Base-by-base conservation (phyloP, 1,284 basidiomycete genomes). In the Ceratobasidium sp. region DNA sequence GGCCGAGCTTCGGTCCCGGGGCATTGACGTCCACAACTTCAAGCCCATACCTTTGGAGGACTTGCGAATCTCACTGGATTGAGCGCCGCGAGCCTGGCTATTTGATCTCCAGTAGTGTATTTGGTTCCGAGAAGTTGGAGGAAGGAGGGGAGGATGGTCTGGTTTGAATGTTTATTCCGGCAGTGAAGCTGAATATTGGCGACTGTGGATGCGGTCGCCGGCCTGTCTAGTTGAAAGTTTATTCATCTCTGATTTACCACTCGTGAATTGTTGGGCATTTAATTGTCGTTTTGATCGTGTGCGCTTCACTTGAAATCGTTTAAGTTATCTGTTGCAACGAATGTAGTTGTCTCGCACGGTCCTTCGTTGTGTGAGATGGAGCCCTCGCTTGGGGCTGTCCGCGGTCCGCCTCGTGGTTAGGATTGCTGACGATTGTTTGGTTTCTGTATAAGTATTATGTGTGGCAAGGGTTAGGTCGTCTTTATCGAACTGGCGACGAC, bases 11-110 rank as follows among this genome's bases (percentile, higher is more conserved):
- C 86, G 85, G 79, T 88, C 87, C 74, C 88, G 91, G 78, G 89
- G 89, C 60, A 94, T 99, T 81, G 87, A 91, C 78, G 81, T 99
- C 77, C 89, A 97, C 79, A 88, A 87, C 76, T 98, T 98, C 84
- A 89, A 89, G 78, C 93, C 93, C 79, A 95, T 96, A 90, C 94
- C 93, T 79, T 82, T 93, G 80, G 93, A 96, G 79, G 87, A 95
- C 80, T 82, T 96, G 82, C 89, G 89, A 82, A 93, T 96, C 81
- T 87, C 89, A 79, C 85, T 96, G 81, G 93, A 96, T 80, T 93
- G 83, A 87, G 52, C 76, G 78, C 47, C 57, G 35, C 50, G 68
- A 70, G 29, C 38, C 20, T 25, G 17, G 43, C n/a, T 34, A 12
- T 27, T 62, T 38, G 43, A 50, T 47, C 58, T 31, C 27, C 17